Evolutionary conservation across 2,329 filamentous ascomycete species (phyloP).

Genomic region (Diatrype stigma): DNA sequence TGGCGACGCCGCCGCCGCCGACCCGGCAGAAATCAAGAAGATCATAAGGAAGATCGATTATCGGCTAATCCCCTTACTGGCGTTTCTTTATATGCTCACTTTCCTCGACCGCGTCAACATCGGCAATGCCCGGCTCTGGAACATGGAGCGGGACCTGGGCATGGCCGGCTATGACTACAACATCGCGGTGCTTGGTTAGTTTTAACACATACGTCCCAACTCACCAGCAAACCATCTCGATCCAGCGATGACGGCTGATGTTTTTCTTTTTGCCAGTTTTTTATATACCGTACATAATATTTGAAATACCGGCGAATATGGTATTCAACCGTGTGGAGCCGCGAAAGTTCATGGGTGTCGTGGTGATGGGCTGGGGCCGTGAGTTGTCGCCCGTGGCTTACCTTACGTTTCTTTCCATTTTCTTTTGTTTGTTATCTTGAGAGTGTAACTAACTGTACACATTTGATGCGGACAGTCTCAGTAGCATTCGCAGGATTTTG

Average conservation of each 20-base stretch:
- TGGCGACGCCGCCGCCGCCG: conserved; percentile 3
- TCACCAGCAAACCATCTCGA: no score
- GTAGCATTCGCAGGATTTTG: conserved; percentile 25
- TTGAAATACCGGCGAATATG: conserved; percentile 27
- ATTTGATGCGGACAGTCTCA: conserved; percentile 4
- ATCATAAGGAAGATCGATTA: conserved; percentile 20
- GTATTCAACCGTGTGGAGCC: conserved; percentile 27
- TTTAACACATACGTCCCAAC: background rate
- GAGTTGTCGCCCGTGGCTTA: background rate
- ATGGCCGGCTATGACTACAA: conserved; percentile 27
- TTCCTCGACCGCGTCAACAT: conserved; percentile 26
- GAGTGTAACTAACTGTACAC: no score
- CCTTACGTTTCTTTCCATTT: background rate
- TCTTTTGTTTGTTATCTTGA: background rate
- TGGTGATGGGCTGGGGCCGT: conserved; percentile 28
- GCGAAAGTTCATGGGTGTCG: conserved; percentile 17
- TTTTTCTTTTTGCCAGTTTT: conserved; percentile 14
- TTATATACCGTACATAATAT: conserved; percentile 28
- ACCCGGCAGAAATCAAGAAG: conserved; percentile 10
- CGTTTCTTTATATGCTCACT: conserved; percentile 22
- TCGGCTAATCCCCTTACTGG: conserved; percentile 20
- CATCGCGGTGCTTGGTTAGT: conserved; percentile 17
- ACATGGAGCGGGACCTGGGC: conserved; percentile 27
- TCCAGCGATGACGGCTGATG: background rate
- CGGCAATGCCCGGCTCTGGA: conserved; percentile 27